These are phyloP conservation scores for Metarhizium album DNA, from an alignment of 2,329 filamentous ascomycete species.

Conservation along the genomic window DNA sequence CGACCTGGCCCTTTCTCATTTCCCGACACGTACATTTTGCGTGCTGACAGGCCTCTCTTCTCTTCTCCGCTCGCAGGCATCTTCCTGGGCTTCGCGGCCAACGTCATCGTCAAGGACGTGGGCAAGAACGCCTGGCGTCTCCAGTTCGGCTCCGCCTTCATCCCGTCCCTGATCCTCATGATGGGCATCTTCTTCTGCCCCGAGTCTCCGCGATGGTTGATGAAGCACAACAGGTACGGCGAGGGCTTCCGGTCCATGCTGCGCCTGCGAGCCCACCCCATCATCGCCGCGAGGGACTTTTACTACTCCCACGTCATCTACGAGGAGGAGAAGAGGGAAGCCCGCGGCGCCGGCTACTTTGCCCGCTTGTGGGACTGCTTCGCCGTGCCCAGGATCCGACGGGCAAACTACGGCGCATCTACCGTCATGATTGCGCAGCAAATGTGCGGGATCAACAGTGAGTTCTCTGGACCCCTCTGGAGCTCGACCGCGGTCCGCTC, in stretches of 20 bases:
- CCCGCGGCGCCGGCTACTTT: slow-evolving; percentile 19
- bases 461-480: neutral
- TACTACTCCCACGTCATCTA: slow-evolving; percentile 35
- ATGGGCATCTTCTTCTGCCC: slow-evolving; percentile 50
- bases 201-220: slow-evolving; percentile 50
- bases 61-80: slow-evolving; percentile 18
- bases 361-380: slow-evolving; percentile 42
- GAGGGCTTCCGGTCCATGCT: slow-evolving; percentile 44
- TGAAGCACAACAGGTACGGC: slow-evolving; percentile 49
- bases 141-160: slow-evolving; percentile 47
- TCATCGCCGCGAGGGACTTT: slow-evolving; percentile 47
- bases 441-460: slow-evolving; percentile 36
- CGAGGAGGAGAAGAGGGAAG: slow-evolving; percentile 20
- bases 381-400: slow-evolving; percentile 54
- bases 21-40: too few relatives aligned
- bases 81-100: slow-evolving; percentile 36
- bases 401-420: slow-evolving; percentile 64
- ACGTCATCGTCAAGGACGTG: slow-evolving; percentile 41
- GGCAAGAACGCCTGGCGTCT: slow-evolving; percentile 45
- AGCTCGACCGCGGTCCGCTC: neutral
- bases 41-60: slow-evolving; percentile 6
- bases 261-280: slow-evolving; percentile 35
- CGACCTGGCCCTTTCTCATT: too few relatives aligned
- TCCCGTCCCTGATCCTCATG: slow-evolving; percentile 36
- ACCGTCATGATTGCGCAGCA: slow-evolving; percentile 70